Evolutionary conservation across 2,329 filamentous ascomycete species (phyloP), one percentile per base, ranked within the genome.

Genomic region (Epichloe gansuensis): DNA sequence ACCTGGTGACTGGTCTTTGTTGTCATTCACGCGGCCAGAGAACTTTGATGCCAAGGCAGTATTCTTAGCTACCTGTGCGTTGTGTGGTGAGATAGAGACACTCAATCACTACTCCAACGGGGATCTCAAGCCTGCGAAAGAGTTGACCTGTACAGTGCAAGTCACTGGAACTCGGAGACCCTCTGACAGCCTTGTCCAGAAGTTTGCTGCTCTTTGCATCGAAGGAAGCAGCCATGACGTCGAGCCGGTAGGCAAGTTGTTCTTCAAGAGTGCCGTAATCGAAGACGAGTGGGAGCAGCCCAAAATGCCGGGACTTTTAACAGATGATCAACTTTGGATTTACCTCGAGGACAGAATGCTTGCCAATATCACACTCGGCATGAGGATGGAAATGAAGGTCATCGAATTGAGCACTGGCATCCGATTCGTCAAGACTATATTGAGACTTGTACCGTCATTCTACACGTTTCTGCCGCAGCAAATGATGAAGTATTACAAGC

Each of bases 401-500:
- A 78, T 75, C 57, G 70, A 81, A 53, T 66, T 87, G 25, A 76
- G 76, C 59, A 80, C 83, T 25, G 84, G 81, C 2, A 55, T 88
- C 25, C 74, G 72, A 56, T 89, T 85, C 63, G 78, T 90, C 62
- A 83, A 83, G 61, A 67, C 73, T 2, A 64, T 85, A 15, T 63
- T 70, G 31, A 73, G 73, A 0, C 63, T 83, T 11, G 76, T 78
- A 53, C 80, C 80, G 3, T 78, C 76, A 0, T 87, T 86, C 62
- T 81, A 86, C 62, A 76, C 72, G 0, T 80, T 81, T 53, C 69
- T 90, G 28, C 76, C 79, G 1, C 88, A 91, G 63, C 79, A 84
- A 58, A 69, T 86, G 57, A 86, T 91, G 83, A 60, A 74, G 23
- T 66, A 74, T 17, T 90, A 79, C 75, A 86, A 82, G 64, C 68